Percentiles rank a stretch among this genome's conserved stretches.
phyloP scores from a whole-genome alignment of 1,139 yeast species.

The Pichia sp. region DNA sequence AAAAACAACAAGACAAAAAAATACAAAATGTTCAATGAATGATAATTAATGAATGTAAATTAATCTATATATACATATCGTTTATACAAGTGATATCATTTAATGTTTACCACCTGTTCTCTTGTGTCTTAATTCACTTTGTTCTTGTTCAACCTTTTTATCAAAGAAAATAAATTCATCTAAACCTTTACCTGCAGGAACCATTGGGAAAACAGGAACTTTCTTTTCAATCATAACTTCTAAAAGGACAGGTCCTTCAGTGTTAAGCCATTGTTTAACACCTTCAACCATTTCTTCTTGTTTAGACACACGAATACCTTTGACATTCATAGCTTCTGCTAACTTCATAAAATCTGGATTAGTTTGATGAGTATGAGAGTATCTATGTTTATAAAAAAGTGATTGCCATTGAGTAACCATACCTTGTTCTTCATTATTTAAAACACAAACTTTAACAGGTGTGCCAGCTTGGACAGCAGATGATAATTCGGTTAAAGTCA shows the following conservation, averaged over 20 bases:
- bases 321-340: slow-evolving; percentile 90
- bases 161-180: slow-evolving; percentile 89
- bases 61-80: too few relatives aligned
- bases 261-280: slow-evolving; percentile 66
- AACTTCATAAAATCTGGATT: slow-evolving; percentile 91
- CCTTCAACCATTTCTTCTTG: slow-evolving; percentile 61
- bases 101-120: slow-evolving; percentile 54
- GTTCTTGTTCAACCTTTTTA: slow-evolving; percentile 69
- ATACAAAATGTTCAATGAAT: not conserved
- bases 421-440: slow-evolving; percentile 98
- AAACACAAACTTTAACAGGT: slow-evolving; percentile 80
- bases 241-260: slow-evolving; percentile 77
- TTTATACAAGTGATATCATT: not conserved
- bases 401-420: slow-evolving; percentile 99
- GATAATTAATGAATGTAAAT: too few relatives aligned
- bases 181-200: slow-evolving; percentile 90
- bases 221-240: slow-evolving; percentile 92
- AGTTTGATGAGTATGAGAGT: slow-evolving; percentile 90
- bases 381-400: slow-evolving; percentile 91
- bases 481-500: slow-evolving; percentile 89
- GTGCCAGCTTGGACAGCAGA: slow-evolving; percentile 92
- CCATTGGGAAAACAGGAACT: slow-evolving; percentile 98
- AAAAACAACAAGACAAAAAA: too few relatives aligned
- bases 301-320: slow-evolving; percentile 66
- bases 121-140: slow-evolving; percentile 55